A percentile compares a stretch with the other conserved stretches of the same genome.
phyloP scores from a whole-genome alignment of 2,329 filamentous ascomycete genomes.

The Claviceps citrina region DNA sequence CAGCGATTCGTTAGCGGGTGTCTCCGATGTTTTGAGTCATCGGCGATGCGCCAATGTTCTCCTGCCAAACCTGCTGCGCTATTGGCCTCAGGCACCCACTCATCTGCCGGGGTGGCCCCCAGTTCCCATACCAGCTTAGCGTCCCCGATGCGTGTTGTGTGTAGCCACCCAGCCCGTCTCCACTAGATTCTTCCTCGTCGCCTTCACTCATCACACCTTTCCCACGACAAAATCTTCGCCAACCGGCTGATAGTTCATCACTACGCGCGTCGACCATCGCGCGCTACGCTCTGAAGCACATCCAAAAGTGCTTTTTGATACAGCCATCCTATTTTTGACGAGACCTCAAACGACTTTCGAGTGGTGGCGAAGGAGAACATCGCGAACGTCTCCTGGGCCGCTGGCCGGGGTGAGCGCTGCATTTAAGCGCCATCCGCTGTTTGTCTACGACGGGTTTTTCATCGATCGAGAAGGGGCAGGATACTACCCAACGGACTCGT shows the following conservation, averaged over 20 bases:
- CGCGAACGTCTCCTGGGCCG: conserved; percentile 32
- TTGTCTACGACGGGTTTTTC: conserved; percentile 16
- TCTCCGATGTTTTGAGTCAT: conserved; percentile 9
- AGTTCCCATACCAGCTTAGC: conserved; percentile 19
- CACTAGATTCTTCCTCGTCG: conserved; percentile 28
- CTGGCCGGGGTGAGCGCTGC: conserved; percentile 29
- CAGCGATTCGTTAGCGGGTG: neutral
- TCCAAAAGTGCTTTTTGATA: conserved; percentile 16
- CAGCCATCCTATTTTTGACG: conserved; percentile 20
- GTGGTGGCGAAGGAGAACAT: conserved; percentile 29
- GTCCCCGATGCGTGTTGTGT: conserved; percentile 7
- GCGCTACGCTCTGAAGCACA: conserved; percentile 19
- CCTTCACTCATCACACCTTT: conserved; percentile 23
- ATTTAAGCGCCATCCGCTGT: conserved; percentile 26
- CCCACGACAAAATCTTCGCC: conserved; percentile 29
- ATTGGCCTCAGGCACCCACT: conserved; percentile 14
- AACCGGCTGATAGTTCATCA: conserved; percentile 25
- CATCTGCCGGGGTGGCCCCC: conserved; percentile 7
- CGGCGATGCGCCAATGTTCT: conserved; percentile 8
- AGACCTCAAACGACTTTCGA: conserved; percentile 22
- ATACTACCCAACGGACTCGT: conserved; percentile 12
- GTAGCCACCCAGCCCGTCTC: conserved; percentile 23
- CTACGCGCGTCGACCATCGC: conserved; percentile 38
- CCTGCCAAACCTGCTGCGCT: no score
- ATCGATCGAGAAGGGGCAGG: conserved; percentile 17